These are phyloP conservation scores for Phytomonas francai DNA, from an alignment of 208 protist genomes.

Conservation along the genomic window DNA sequence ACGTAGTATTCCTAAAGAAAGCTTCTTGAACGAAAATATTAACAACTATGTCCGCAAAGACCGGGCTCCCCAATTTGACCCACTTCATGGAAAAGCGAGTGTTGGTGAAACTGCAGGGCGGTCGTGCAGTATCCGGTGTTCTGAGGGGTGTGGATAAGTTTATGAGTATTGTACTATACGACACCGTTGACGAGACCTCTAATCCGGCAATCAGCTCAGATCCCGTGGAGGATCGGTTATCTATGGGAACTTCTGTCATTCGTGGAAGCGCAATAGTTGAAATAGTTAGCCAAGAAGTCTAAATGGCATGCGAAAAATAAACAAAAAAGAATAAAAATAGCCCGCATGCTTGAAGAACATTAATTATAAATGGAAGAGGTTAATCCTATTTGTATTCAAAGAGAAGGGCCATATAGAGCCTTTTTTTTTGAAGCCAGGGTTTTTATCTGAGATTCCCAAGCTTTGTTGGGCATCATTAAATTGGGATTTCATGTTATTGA, in stretches of 20 bases:
- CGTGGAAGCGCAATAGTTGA: constrained; percentile 88
- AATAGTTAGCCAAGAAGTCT: constrained; percentile 76
- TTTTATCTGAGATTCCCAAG: too few species aligned
- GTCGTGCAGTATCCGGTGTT: constrained; percentile 90
- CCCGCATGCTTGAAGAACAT: background rate
- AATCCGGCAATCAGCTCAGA: constrained; percentile 35
- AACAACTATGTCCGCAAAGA: constrained; percentile 28
- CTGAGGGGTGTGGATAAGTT: constrained; percentile 96
- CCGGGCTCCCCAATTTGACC: constrained; percentile 81
- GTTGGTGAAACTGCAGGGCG: constrained; percentile 92
- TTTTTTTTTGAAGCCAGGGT: too few species aligned
- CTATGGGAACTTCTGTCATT: constrained; percentile 88
- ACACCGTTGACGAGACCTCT: constrained; percentile 91
- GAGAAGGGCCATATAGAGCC: background rate
- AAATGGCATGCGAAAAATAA: constrained; percentile 11
- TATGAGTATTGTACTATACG: constrained; percentile 96
- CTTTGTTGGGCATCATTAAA: too few species aligned
- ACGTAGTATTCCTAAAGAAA: background rate
- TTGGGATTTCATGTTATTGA: background rate
- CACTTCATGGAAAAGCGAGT: constrained; percentile 94
- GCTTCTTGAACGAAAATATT: background rate
- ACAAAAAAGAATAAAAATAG: constrained; percentile 11
- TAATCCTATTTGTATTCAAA: constrained; percentile 9
- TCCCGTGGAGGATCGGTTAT: constrained; percentile 35
- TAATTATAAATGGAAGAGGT: background rate